Base-by-base conservation (phyloP, 805 yeast species). In the Pichia nanzhaoensis region DNA sequence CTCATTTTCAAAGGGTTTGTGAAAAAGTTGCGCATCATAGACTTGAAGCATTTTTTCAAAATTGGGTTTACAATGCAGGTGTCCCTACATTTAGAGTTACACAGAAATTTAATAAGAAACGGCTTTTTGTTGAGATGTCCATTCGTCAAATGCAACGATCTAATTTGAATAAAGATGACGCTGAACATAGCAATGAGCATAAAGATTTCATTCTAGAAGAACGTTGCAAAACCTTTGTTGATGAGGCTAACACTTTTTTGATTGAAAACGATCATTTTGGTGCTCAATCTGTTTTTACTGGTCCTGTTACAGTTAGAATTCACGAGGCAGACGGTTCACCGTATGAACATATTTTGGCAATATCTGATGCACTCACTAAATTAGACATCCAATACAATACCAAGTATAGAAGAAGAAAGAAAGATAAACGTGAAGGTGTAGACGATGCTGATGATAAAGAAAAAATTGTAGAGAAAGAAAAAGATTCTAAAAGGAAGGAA, bases 321-420 rank as follows among this genome's bases (percentile, higher is more conserved):
- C 99, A 93, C 60, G 99, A 93, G 58, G 95, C 96, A 0, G 98
- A 93, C 63, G 99, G 99, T 8, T 88, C 98, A 0, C 99, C 99
- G 0, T 93, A 93, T 59, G 99, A 93, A 58, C 99, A 93, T 61
- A 91, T 93, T 39, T 96, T 93, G 19, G 95, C 88, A 52, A 68
- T 93, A 42, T 86, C 88, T 55, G 97, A 91, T 37, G 76, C 80
- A 1, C 79, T 81, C 53, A 86, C 95, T 0, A 88, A 86, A 58
- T 69, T 93, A 37, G 99, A 93, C 58, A 88, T 93, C 39, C 98
- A 88, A 59, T 93, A 93, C 65, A 93, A 93, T 63, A 88, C 98
- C 5, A 91, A 89, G 61, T 88, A 87, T 60, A 86, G 88, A 64
- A 78, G 95, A 51, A 65, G 84, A 47, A 86, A 83, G 56, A 79